Evolutionary conservation across 306 rosid species (phyloP).

Genomic region (Parietaria judaica): DNA sequence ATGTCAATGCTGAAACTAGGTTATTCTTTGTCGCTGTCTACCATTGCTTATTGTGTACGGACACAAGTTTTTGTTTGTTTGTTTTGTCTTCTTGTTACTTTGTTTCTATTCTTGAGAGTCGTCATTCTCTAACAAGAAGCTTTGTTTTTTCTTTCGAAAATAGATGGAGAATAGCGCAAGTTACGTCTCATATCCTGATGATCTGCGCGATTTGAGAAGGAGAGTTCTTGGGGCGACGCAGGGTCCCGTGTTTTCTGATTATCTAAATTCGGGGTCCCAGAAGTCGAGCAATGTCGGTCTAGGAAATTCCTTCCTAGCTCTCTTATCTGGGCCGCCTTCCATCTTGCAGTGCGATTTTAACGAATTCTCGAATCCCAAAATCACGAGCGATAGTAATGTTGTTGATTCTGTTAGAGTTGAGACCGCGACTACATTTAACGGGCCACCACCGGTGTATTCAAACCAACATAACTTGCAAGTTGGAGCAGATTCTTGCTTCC

Average conservation of each 20-base stretch:
- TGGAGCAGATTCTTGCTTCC: slow-evolving; percentile 13
- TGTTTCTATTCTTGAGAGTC: neutral
- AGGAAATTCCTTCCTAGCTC: slow-evolving; percentile 30
- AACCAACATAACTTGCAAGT: slow-evolving; percentile 12
- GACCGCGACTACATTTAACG: slow-evolving; percentile 11
- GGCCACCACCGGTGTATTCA: slow-evolving; percentile 18
- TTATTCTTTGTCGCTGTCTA: neutral
- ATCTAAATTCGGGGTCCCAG: slow-evolving; percentile 11
- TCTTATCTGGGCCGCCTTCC: slow-evolving; percentile 30
- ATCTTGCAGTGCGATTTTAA: slow-evolving; percentile 29
- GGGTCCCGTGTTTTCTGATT: slow-evolving; percentile 14
- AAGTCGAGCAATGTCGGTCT: slow-evolving; percentile 14
- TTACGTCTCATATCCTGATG: slow-evolving; percentile 9
- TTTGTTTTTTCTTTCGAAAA: neutral
- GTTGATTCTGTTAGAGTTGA: slow-evolving; percentile 14
- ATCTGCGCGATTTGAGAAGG: slow-evolving; percentile 22
- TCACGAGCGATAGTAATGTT: neutral
- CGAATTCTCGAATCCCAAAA: slow-evolving; percentile 19
- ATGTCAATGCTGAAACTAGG: neutral
- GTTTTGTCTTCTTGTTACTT: neutral
- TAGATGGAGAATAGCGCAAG: slow-evolving; percentile 19
- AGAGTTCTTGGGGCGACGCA: slow-evolving; percentile 20
- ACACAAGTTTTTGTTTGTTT: too few relatives aligned
- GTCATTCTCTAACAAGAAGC: neutral
- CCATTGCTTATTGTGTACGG: neutral